phyloP scores from a whole-genome alignment of 805 yeast genomes.

The Debaryomyces hansenii region DNA sequence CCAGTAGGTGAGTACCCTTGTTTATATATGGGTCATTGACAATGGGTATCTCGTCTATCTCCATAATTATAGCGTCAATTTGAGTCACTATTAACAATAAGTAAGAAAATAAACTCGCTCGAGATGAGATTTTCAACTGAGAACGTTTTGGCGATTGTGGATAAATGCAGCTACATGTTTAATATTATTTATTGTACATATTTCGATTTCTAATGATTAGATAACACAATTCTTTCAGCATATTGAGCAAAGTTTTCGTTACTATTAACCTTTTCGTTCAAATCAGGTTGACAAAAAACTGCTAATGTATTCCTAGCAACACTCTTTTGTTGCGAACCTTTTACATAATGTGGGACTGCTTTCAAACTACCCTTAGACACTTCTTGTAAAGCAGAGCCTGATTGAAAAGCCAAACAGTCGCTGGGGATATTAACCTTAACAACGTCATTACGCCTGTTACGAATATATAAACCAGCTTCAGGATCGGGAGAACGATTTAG shows the following conservation, averaged over 20 bases:
- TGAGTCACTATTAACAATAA: neutral
- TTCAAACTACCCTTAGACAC: slow-evolving; percentile 49
- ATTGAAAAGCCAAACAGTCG: slow-evolving; percentile 60
- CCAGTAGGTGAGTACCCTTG: neutral
- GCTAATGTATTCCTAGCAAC: slow-evolving; percentile 58
- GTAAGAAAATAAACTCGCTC: no score
- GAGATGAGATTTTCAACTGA: no score
- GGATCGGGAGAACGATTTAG: slow-evolving; percentile 43
- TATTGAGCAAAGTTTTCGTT: slow-evolving; percentile 50
- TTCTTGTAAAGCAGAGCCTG: slow-evolving; percentile 57
- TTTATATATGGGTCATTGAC: slow-evolving; percentile 1
- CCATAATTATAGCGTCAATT: slow-evolving; percentile 2
- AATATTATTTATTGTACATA: no score
- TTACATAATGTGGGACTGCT: slow-evolving; percentile 61
- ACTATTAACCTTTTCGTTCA: slow-evolving; percentile 47
- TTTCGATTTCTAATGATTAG: slow-evolving; percentile 31
- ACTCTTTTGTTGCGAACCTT: slow-evolving; percentile 34
- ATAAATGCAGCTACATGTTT: no score
- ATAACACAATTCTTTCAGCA: slow-evolving; percentile 40
- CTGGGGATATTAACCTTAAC: slow-evolving; percentile 54
- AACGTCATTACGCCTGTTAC: slow-evolving; percentile 41
- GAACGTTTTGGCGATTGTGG: no score
- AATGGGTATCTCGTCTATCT: slow-evolving; percentile 6
- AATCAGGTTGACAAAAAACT: slow-evolving; percentile 60
- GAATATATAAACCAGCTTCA: slow-evolving; percentile 51